phyloP scores from a whole-genome alignment of 345 rosid species.

The Physaria fendleri region DNA sequence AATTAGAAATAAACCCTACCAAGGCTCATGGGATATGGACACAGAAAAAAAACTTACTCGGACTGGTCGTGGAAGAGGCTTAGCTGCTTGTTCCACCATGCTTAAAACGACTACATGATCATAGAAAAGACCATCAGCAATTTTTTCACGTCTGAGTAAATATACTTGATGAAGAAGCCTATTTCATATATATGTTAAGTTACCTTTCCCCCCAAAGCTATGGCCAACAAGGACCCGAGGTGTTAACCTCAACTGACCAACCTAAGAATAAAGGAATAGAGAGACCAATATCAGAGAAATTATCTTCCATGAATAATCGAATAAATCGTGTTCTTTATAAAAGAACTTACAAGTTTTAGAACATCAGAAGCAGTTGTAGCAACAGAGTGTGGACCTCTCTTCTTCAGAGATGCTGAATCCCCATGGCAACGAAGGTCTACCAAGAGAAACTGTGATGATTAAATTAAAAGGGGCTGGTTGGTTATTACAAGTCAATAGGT shows the following conservation, averaged over 20 bases:
- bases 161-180: background rate
- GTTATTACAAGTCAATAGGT: background rate
- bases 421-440: conserved; percentile 97
- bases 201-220: conserved; percentile 99
- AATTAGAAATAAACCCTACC: background rate
- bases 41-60: conserved; percentile 40
- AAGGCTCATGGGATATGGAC: conserved; percentile 5
- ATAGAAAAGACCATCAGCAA: conserved; percentile 21
- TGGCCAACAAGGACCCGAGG: conserved; percentile 92
- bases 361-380: conserved; percentile 84
- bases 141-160: conserved; percentile 5
- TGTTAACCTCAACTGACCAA: conserved; percentile 67
- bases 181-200: background rate
- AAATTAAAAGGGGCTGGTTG: background rate
- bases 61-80: conserved; percentile 95
- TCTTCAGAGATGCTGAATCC: conserved; percentile 70
- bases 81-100: conserved; percentile 96
- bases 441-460: conserved; percentile 58
- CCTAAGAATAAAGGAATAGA: conserved; percentile 32
- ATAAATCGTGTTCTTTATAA: background rate
- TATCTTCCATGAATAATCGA: background rate
- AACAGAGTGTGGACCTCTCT: conserved; percentile 70
- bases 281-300: background rate
- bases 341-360: conserved; percentile 62
- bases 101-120: conserved; percentile 72